Percentiles rank a stretch among this genome's conserved stretches.
phyloP scores from a whole-genome alignment of 1,284 basidiomycete genomes.

The Coriolopsis trogii region DNA sequence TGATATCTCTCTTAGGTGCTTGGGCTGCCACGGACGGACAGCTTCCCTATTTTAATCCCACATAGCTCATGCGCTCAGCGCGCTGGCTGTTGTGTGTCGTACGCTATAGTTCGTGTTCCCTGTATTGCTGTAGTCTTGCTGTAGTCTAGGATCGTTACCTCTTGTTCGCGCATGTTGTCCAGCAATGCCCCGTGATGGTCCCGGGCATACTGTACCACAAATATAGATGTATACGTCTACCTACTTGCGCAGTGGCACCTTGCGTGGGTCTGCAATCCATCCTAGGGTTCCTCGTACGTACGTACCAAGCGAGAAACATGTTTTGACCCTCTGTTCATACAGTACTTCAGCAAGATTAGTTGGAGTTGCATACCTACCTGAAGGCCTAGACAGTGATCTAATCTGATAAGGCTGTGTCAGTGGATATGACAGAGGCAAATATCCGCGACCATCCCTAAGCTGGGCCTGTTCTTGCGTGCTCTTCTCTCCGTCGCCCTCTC shows the following conservation, averaged over 20 bases:
- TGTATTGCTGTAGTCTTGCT: slow-evolving; percentile 4
- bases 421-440: background rate
- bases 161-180: too few relatives aligned
- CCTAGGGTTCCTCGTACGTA: too few relatives aligned
- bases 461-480: slow-evolving; percentile 3
- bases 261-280: too few relatives aligned
- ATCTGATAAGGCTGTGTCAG: background rate
- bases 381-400: background rate
- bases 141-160: too few relatives aligned
- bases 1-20: background rate
- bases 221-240: too few relatives aligned
- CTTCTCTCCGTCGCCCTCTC: background rate
- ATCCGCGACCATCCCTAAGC: background rate
- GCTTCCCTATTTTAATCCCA: slow-evolving; percentile 8
- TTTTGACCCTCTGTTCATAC: too few relatives aligned
- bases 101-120: slow-evolving; percentile 13
- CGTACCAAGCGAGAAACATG: too few relatives aligned
- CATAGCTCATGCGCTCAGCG: background rate
- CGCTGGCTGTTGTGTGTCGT: slow-evolving; percentile 8
- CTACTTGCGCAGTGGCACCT: too few relatives aligned
- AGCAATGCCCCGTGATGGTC: too few relatives aligned
- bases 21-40: background rate
- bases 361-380: background rate
- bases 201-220: too few relatives aligned
- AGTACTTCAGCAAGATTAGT: too few relatives aligned